Conservation (phyloP, 2,329 filamentous ascomycete species). For the Botrytis galanthina region DNA sequence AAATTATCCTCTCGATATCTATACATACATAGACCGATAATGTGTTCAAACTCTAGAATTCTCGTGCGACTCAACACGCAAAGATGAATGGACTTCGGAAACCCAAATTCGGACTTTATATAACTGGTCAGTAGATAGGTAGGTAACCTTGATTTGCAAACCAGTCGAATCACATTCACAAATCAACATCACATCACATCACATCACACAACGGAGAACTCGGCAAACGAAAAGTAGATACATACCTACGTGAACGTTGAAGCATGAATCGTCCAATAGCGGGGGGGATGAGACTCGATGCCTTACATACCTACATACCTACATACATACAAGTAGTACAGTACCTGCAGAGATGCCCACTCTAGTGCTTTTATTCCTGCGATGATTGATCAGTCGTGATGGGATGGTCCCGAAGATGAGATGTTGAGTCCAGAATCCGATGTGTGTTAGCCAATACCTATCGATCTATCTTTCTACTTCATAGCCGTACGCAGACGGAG, state of each 20-base stretch:
- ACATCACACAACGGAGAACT: neutral
- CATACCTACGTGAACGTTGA: neutral
- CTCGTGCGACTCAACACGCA: neutral
- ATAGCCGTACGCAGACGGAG: neutral
- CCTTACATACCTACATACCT: neutral
- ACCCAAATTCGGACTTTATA: neutral
- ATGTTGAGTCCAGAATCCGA: conserved; percentile 1
- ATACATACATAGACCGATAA: too few relatives aligned
- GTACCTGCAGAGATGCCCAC: conserved; percentile 16
- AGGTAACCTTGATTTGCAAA: neutral
- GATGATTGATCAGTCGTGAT: too few relatives aligned
- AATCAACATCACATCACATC: neutral
- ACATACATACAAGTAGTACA: neutral
- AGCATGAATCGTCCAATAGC: conserved; percentile 1
- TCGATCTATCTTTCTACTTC: neutral
- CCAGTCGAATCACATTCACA: neutral
- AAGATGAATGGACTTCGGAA: neutral
- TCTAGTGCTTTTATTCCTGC: neutral
- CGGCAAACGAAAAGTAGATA: neutral
- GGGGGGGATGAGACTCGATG: neutral
- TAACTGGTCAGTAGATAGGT: too few relatives aligned
- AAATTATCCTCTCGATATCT: neutral
- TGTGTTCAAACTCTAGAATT: too few relatives aligned
- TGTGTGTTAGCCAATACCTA: neutral
- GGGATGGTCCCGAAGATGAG: neutral